Evolutionary conservation across 73 alveolate species (phyloP).

Genomic region (Stentor roeselii): DNA sequence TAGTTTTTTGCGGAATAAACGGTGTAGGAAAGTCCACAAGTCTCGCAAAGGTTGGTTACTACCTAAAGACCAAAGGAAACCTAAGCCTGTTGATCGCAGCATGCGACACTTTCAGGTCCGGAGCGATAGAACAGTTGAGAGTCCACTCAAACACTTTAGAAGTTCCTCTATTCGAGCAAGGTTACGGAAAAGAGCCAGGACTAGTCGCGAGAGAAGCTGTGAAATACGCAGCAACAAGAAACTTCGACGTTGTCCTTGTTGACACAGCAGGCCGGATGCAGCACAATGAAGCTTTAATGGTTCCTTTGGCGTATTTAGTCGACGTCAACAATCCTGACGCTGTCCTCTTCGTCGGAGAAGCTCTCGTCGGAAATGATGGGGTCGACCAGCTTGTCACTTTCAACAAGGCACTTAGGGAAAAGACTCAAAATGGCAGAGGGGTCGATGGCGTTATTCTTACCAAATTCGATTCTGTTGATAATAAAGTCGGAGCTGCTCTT

Average conservation of each 20-base stretch:
- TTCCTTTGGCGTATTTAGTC: constrained; percentile 94
- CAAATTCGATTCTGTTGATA: constrained; percentile 99
- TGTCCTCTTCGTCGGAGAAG: constrained; percentile 98
- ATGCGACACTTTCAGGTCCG: constrained; percentile 99
- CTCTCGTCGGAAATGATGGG: constrained; percentile 99
- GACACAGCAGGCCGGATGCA: constrained; percentile 99
- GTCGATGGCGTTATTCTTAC: constrained; percentile 99
- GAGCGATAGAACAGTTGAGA: constrained; percentile 99
- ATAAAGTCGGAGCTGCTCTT: constrained; percentile 99
- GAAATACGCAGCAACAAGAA: constrained; percentile 80
- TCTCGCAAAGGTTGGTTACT: constrained; percentile 97
- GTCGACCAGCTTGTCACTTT: constrained; percentile 90
- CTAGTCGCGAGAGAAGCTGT: constrained; percentile 92
- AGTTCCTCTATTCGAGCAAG: constrained; percentile 97
- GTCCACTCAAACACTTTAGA: constrained; percentile 94
- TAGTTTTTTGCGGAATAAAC: constrained; percentile 96
- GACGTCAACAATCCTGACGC: constrained; percentile 97
- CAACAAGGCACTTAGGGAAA: constrained; percentile 92
- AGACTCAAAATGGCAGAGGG: constrained; percentile 87
- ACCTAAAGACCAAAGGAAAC: constrained; percentile 78
- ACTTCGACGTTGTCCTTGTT: constrained; percentile 97
- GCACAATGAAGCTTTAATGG: constrained; percentile 99
- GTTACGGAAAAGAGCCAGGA: constrained; percentile 97
- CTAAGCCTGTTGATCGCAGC: constrained; percentile 96
- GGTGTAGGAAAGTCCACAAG: constrained; percentile 99